These are phyloP conservation scores for Suillus occidentalis DNA, from an alignment of 768 basidiomycete species.

Conservation along the genomic window DNA sequence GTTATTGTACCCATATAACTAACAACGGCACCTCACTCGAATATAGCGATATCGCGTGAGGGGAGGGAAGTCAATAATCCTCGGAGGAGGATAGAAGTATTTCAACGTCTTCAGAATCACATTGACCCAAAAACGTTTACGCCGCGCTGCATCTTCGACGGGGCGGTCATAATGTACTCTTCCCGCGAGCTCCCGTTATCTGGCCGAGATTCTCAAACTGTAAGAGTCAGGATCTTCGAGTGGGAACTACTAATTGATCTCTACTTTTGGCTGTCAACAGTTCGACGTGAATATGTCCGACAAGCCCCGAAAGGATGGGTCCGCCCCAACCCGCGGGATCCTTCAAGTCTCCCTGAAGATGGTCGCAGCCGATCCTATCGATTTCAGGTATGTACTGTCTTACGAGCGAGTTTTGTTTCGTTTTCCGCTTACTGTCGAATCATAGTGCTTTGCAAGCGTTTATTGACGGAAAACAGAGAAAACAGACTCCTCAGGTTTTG, in stretches of 20 bases:
- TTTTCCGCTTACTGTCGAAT: background rate
- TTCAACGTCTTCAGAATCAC: constrained; percentile 38
- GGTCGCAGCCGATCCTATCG: constrained; percentile 39
- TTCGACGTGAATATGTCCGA: constrained; percentile 37
- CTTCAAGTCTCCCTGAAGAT: constrained; percentile 33
- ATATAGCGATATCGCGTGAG: constrained; percentile 19
- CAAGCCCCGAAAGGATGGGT: constrained; percentile 9
- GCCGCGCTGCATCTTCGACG: constrained; percentile 48
- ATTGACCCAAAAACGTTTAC: constrained; percentile 37
- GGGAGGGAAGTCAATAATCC: background rate
- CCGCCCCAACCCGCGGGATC: constrained; percentile 28
- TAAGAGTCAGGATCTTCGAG: constrained; percentile 16
- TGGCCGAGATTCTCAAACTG: constrained; percentile 30
- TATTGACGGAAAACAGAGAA: constrained; percentile 23
- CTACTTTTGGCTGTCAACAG: constrained; percentile 19
- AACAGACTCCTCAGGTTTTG: constrained; percentile 27
- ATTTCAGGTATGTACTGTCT: constrained; percentile 33
- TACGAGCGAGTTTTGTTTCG: background rate
- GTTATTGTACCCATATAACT: constrained; percentile 9
- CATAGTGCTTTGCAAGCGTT: constrained; percentile 27
- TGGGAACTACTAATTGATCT: background rate
- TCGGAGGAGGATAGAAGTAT: constrained; percentile 30
- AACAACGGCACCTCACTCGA: constrained; percentile 3
- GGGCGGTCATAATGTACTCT: constrained; percentile 42
- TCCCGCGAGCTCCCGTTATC: constrained; percentile 29